These are phyloP conservation scores for Zygotorulaspora chibaensis DNA, from an alignment of 805 yeast species.

Conservation along the genomic window DNA sequence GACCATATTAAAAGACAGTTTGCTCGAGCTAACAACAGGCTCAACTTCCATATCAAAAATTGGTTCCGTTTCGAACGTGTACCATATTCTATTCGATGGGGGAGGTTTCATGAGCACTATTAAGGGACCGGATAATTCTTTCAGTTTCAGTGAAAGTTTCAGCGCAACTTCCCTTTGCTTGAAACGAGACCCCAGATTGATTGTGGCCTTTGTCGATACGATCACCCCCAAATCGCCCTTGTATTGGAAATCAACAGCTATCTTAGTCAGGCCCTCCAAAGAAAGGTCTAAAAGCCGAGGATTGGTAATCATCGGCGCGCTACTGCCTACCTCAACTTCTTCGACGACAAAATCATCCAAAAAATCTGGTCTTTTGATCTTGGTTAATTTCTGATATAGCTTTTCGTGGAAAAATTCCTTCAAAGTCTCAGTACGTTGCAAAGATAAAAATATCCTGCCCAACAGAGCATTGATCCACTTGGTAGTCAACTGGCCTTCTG, in stretches of 20 bases:
- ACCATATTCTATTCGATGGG: conserved; percentile 90
- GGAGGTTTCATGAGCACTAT: conserved; percentile 75
- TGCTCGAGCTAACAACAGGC: conserved; percentile 86
- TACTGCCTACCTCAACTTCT: conserved; percentile 66
- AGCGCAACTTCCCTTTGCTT: conserved; percentile 72
- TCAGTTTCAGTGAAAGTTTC: conserved; percentile 62
- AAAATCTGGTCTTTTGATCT: conserved; percentile 83
- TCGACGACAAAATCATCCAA: conserved; percentile 76
- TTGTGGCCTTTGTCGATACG: conserved; percentile 72
- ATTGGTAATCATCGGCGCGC: conserved; percentile 75
- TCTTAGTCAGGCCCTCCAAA: conserved; percentile 72
- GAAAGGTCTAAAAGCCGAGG: conserved; percentile 66
- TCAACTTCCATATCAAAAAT: conserved; percentile 69
- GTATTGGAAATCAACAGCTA: conserved; percentile 61
- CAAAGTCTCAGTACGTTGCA: conserved; percentile 67
- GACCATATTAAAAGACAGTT: conserved; percentile 69
- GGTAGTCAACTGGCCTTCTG: conserved; percentile 77
- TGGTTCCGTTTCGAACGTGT: conserved; percentile 78
- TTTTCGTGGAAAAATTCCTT: conserved; percentile 53
- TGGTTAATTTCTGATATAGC: conserved; percentile 66
- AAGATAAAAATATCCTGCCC: conserved; percentile 75
- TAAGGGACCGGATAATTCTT: conserved; percentile 68
- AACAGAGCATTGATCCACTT: conserved; percentile 87
- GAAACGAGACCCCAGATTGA: conserved; percentile 73
- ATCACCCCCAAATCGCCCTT: conserved; percentile 72